Conservation (phyloP, 202 grass and related monocot species). For the Setaria viridis region DNA sequence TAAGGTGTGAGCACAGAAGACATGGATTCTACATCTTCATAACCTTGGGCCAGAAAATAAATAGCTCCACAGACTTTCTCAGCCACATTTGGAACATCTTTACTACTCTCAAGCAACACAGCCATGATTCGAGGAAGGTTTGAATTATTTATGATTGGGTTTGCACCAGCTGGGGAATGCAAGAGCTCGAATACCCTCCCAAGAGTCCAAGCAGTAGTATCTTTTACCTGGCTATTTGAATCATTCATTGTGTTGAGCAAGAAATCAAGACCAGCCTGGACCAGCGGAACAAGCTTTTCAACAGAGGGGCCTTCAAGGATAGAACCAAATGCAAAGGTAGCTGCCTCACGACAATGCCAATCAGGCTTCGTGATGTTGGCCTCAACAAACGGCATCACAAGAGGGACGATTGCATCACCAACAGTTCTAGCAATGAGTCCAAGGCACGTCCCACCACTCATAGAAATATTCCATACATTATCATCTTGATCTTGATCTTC, state of each 20-base stretch:
- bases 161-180: conserved; percentile 63
- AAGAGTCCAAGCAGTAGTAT: conserved; percentile 86
- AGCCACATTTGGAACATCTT: conserved; percentile 87
- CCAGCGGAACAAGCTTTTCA: conserved; percentile 71
- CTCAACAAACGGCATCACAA: conserved; percentile 91
- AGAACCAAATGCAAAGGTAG: conserved; percentile 89
- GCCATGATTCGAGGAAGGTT: conserved; percentile 80
- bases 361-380: conserved; percentile 72
- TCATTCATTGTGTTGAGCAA: conserved; percentile 82
- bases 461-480: conserved; percentile 85
- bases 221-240: conserved; percentile 70
- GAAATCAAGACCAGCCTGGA: conserved; percentile 69
- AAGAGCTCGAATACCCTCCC: conserved; percentile 88
- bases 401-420: conserved; percentile 68
- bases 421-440: conserved; percentile 77
- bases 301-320: conserved; percentile 79
- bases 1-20: conserved; percentile 83
- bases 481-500: conserved; percentile 93
- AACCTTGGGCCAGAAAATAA: conserved; percentile 93
- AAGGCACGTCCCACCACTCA: conserved; percentile 90
- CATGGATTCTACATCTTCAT: conserved; percentile 61
- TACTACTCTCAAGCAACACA: conserved; percentile 85
- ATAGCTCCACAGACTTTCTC: conserved; percentile 93
- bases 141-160: conserved; percentile 72
- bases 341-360: conserved; percentile 73